Conservation (phyloP, 805 yeast genomes). For the Cyberlindnera sargentensis region DNA sequence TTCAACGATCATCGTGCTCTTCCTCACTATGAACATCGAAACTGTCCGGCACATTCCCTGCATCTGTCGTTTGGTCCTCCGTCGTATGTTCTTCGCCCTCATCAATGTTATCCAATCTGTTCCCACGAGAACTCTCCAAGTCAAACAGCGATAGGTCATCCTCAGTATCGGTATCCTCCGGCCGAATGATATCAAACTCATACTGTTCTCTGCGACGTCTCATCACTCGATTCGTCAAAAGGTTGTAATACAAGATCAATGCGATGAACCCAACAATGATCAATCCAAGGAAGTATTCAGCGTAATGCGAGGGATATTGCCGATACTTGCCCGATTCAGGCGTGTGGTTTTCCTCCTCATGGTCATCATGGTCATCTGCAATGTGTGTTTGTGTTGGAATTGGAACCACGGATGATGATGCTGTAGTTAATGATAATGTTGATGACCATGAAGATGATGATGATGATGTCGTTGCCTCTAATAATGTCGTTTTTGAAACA, state of each 20-base stretch:
- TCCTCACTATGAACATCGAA: constrained; percentile 19
- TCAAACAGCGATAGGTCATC: constrained; percentile 1
- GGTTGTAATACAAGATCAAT: constrained; percentile 36
- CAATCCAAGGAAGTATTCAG: constrained; percentile 54
- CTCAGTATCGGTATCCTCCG: constrained; percentile 55
- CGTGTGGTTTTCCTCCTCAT: constrained; percentile 23
- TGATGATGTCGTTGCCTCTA: neutral
- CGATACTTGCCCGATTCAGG: constrained; percentile 33
- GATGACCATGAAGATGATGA: constrained; percentile 3
- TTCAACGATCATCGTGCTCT: constrained; percentile 7
- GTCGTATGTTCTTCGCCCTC: neutral
- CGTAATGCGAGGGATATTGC: constrained; percentile 38
- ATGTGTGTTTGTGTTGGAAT: constrained; percentile 2
- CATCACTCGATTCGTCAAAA: constrained; percentile 31
- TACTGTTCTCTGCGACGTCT: constrained; percentile 35
- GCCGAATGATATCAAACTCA: constrained; percentile 27
- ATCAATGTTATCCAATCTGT: constrained; percentile 38
- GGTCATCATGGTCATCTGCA: constrained; percentile 1
- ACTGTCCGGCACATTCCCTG: constrained; percentile 9
- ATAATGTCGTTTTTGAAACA: constrained; percentile 17
- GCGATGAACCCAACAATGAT: constrained; percentile 51
- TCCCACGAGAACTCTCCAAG: constrained; percentile 39
- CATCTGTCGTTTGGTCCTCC: too few species aligned
- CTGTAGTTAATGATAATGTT: constrained; percentile 8
- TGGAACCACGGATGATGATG: constrained; percentile 3